phyloP scores from a whole-genome alignment of 495 filamentous ascomycete genomes.

The Immersiella caudata region DNA sequence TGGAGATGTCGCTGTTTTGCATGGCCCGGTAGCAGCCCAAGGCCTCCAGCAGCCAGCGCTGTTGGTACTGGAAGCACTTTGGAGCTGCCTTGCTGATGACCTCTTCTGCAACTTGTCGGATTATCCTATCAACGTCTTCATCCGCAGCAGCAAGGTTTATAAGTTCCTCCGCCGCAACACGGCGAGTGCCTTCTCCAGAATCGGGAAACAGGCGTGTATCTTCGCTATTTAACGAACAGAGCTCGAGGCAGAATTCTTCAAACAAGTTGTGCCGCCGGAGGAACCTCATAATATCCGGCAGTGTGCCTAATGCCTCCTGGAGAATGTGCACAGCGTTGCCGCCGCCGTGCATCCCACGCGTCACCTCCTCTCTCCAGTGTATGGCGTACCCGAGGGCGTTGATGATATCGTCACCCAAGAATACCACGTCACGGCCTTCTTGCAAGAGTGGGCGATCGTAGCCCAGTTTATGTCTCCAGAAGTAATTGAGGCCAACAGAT shows the following conservation, averaged over 20 bases:
- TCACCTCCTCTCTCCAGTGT: not conserved
- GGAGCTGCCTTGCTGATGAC: slow-evolving; percentile 39
- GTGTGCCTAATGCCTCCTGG: slow-evolving; percentile 14
- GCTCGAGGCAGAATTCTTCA: slow-evolving; percentile 38
- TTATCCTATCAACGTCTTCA: not conserved
- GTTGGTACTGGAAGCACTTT: slow-evolving; percentile 41
- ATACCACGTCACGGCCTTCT: not conserved
- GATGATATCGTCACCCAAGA: not conserved
- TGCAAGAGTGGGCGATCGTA: slow-evolving; percentile 48
- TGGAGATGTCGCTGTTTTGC: not conserved
- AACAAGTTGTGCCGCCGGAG: slow-evolving; percentile 45
- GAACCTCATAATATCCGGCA: slow-evolving; percentile 41
- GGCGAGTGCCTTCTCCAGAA: not conserved
- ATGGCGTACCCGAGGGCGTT: not conserved
- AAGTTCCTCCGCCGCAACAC: not conserved
- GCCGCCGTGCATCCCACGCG: not conserved
- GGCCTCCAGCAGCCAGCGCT: slow-evolving; percentile 49
- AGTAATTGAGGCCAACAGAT: slow-evolving; percentile 47
- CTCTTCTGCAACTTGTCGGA: slow-evolving; percentile 34
- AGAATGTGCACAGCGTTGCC: not conserved
- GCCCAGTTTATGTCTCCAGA: slow-evolving; percentile 50
- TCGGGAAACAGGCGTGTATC: slow-evolving; percentile 34
- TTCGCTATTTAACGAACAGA: not conserved
- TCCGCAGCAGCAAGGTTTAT: not conserved
- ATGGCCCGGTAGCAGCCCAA: slow-evolving; percentile 31